Base-by-base conservation (phyloP, 345 rosid species). In the Lagerstroemia speciosa region DNA sequence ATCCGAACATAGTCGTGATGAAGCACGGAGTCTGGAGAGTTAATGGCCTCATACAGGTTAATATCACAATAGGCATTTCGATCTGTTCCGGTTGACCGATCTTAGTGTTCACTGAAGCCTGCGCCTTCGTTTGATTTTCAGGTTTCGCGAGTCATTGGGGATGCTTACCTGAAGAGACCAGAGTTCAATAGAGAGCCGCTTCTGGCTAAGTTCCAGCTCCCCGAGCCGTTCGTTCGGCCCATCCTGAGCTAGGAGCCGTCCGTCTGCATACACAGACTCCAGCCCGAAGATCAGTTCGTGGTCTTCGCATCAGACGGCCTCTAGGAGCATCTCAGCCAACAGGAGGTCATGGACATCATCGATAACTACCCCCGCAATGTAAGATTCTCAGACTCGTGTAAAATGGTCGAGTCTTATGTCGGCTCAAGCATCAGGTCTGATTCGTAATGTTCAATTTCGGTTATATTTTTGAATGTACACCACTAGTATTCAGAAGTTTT, bases 281-380 rank as follows among this genome's bases (percentile, higher is more conserved):
- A 65, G 31, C 83, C 83, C 11, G 84, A 85, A 68, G 98, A 93
- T 62, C 88, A 78, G 72, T 88, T 87, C 65, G 75, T 93, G 64
- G 83, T 93, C 12, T 86, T 90, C 69, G 98, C 90, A 73, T 93
- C 97, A 8, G 96, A 90, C 74, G 98, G 98, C 50, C 81, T 93
- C 2, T 90, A 96, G 97, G 98, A 93, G 80, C 93, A 89, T 66
- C 82, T 88, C 66, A 86, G 82, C 79, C 87, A 79, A 31, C 84
- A 87, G 76, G 86, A 86, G 41, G 97, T 89, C 24, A 87, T 88
- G 0, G 78, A 84, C 61, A 87, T 87, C 46, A 89, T 90, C 24
- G 78, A 81, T 11, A 78, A 33, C 48, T 66, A 37, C 62, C 93
- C 97, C 0, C 87, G 84, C 34, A 71, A 78, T 41, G 95, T 87